phyloP scores from a whole-genome alignment of 805 yeast species.

The Suhomyces tanzawaensis region DNA sequence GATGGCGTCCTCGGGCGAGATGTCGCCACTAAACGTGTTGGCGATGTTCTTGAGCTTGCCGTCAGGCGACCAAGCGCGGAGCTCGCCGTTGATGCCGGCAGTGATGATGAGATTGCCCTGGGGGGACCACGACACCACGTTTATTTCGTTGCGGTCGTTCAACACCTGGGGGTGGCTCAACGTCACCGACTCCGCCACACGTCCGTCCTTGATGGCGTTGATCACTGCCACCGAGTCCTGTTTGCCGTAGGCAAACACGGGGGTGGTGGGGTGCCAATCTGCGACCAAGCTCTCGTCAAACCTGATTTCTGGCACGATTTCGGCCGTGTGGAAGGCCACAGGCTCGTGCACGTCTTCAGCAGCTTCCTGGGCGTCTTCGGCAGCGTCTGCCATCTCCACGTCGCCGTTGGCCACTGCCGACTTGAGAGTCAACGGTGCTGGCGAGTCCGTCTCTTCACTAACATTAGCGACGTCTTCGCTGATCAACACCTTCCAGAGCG shows the following conservation, averaged over 20 bases:
- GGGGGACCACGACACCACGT: slow-evolving; percentile 60
- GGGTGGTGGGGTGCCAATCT: slow-evolving; percentile 55
- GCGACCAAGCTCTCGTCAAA: slow-evolving; percentile 46
- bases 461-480: slow-evolving; percentile 33
- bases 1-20: slow-evolving; percentile 4
- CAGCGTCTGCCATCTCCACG: slow-evolving; percentile 1
- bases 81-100: slow-evolving; percentile 66
- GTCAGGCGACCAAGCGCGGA: slow-evolving; percentile 73
- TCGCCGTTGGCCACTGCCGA: not conserved
- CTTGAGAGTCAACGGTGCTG: not conserved
- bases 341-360: not conserved
- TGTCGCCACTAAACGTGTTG: slow-evolving; percentile 14
- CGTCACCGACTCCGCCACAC: slow-evolving; percentile 29
- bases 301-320: slow-evolving; percentile 35
- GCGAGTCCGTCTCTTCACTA: not conserved
- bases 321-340: slow-evolving; percentile 24
- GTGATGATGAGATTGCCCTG: slow-evolving; percentile 61
- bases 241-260: slow-evolving; percentile 56
- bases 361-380: slow-evolving; percentile 3
- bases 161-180: slow-evolving; percentile 28
- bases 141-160: slow-evolving; percentile 23
- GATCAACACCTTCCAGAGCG: slow-evolving; percentile 52
- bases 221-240: slow-evolving; percentile 48
- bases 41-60: slow-evolving; percentile 59
- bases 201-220: slow-evolving; percentile 28